phyloP scores from a whole-genome alignment of 148 eudicot species.

The Rheum nobile region DNA sequence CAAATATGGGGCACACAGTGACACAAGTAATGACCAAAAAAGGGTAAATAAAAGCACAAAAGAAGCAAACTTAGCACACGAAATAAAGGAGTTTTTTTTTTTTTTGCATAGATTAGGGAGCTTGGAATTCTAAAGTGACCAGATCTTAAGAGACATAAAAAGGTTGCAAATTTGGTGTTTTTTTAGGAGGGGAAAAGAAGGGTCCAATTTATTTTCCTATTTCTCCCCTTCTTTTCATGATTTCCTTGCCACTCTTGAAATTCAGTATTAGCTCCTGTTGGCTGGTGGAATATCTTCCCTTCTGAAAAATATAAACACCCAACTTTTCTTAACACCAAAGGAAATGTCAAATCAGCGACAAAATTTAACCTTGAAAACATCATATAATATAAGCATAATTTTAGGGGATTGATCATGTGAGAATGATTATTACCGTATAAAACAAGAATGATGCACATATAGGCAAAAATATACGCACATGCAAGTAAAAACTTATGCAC shows the following conservation, averaged over 20 bases:
- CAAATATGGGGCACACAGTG: neutral
- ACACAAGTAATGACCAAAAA: slow-evolving; percentile 30
- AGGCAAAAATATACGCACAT: too few species aligned
- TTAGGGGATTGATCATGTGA: too few species aligned
- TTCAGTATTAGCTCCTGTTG: neutral
- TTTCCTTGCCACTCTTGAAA: neutral
- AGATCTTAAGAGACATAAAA: slow-evolving; percentile 44
- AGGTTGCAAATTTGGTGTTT: slow-evolving; percentile 44
- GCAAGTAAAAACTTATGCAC: too few species aligned
- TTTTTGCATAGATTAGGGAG: slow-evolving; percentile 58
- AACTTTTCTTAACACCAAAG: slow-evolving; percentile 1
- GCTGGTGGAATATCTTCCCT: neutral
- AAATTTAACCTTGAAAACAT: neutral
- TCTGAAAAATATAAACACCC: neutral
- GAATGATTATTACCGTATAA: too few species aligned
- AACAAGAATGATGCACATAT: too few species aligned
- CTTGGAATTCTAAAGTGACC: slow-evolving; percentile 77
- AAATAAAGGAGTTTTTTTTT: slow-evolving; percentile 5
- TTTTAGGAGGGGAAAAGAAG: slow-evolving; percentile 4
- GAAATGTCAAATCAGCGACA: neutral
- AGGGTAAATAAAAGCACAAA: slow-evolving; percentile 44
- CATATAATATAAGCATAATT: neutral
- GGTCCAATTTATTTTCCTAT: neutral
- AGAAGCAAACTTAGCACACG: slow-evolving; percentile 17
- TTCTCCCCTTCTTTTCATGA: slow-evolving; percentile 1